These are phyloP conservation scores for Flaveria trinervia DNA, from an alignment of 129 eudicot genomes.

Conservation along the genomic window DNA sequence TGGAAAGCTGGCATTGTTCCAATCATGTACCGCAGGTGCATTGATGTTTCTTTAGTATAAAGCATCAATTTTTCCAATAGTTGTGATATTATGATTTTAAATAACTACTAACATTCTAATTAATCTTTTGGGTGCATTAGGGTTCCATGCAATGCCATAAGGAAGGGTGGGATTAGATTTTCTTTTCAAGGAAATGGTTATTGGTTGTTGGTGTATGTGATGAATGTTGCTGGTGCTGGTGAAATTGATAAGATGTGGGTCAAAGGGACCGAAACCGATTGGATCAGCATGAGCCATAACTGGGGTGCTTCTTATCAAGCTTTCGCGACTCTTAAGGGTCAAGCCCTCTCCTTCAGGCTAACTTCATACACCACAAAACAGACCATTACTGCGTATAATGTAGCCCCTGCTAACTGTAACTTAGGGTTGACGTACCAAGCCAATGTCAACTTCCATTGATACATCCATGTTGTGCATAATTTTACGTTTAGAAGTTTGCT, in stretches of 20 bases:
- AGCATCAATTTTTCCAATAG: not conserved
- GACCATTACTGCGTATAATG: constrained; percentile 63
- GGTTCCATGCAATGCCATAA: constrained; percentile 55
- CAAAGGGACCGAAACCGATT: constrained; percentile 70
- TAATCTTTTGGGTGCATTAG: constrained; percentile 26
- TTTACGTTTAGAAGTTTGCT: not conserved
- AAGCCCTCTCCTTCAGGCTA: constrained; percentile 69
- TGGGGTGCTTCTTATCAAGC: constrained; percentile 97
- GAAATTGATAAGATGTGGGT: constrained; percentile 67
- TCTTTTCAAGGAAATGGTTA: constrained; percentile 67
- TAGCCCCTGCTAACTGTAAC: constrained; percentile 70
- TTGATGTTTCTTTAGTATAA: not conserved
- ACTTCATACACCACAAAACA: constrained; percentile 63
- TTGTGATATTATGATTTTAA: not conserved
- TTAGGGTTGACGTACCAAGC: constrained; percentile 66
- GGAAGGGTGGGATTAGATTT: constrained; percentile 62
- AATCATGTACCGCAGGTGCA: constrained; percentile 69
- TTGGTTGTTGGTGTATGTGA: constrained; percentile 73
- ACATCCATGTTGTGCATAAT: not conserved
- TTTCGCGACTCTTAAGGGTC: constrained; percentile 62
- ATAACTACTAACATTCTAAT: not conserved
- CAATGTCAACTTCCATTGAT: constrained; percentile 59
- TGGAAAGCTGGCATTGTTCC: constrained; percentile 88
- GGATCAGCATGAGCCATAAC: constrained; percentile 89
- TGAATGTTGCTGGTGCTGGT: constrained; percentile 88